These are phyloP conservation scores for Metarhizium guizhouense DNA, from an alignment of 2,329 filamentous ascomycete genomes.

Conservation along the genomic window DNA sequence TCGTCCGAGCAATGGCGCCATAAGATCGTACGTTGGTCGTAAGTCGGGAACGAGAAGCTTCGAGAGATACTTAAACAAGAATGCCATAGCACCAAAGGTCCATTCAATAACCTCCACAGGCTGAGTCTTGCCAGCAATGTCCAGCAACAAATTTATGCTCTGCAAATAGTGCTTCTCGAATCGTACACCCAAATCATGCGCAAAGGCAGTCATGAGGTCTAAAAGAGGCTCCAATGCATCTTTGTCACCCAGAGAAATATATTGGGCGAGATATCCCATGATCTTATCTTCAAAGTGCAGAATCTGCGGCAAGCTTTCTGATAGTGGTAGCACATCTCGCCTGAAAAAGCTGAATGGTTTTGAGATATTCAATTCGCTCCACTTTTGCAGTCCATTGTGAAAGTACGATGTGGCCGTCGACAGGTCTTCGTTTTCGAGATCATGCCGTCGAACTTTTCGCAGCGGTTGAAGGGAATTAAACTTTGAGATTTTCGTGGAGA, in stretches of 20 bases:
- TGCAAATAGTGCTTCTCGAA: slow-evolving; percentile 85
- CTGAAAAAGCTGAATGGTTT: slow-evolving; percentile 71
- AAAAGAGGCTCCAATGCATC: slow-evolving; percentile 79
- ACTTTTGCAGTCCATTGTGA: slow-evolving; percentile 71
- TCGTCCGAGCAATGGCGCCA: slow-evolving; percentile 78
- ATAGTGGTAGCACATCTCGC: slow-evolving; percentile 64
- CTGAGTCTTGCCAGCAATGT: slow-evolving; percentile 66
- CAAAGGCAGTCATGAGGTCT: slow-evolving; percentile 82
- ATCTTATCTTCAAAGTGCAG: slow-evolving; percentile 84
- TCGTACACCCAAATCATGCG: slow-evolving; percentile 78
- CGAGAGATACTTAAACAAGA: slow-evolving; percentile 94
- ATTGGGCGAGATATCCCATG: slow-evolving; percentile 64
- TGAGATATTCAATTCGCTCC: slow-evolving; percentile 86
- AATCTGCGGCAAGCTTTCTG: slow-evolving; percentile 85
- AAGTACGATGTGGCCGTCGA: slow-evolving; percentile 80
- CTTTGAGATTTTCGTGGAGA: slow-evolving; percentile 81
- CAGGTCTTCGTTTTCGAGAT: slow-evolving; percentile 70
- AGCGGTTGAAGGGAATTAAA: slow-evolving; percentile 86
- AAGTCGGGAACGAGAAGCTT: slow-evolving; percentile 79
- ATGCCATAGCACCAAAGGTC: slow-evolving; percentile 90
- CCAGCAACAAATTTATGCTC: slow-evolving; percentile 65
- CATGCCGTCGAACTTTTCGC: slow-evolving; percentile 76
- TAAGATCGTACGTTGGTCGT: slow-evolving; percentile 71
- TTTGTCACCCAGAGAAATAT: slow-evolving; percentile 69
- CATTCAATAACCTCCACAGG: slow-evolving; percentile 91